These are phyloP conservation scores for Sextonia rubra DNA, from an alignment of 164 flowering plant species.

Conservation along the genomic window DNA sequence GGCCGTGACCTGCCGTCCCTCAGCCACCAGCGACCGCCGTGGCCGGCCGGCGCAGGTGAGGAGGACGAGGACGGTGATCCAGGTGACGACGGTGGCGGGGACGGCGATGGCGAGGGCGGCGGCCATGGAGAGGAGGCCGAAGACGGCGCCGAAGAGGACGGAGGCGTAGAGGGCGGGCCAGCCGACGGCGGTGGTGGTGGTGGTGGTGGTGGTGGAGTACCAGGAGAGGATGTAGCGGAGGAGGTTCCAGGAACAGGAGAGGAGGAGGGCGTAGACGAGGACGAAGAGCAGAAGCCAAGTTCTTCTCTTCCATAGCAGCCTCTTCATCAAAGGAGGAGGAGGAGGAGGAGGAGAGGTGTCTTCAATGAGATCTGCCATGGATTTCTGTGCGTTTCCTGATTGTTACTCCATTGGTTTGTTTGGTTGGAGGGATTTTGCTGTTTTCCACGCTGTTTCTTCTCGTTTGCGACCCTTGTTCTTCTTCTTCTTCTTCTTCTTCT, in stretches of 20 bases:
- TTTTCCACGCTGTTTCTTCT: too few relatives aligned
- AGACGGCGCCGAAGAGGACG: conserved; percentile 18
- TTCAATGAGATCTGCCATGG: too few relatives aligned
- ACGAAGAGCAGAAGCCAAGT: conserved; percentile 19
- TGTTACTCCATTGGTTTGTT: too few relatives aligned
- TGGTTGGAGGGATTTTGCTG: too few relatives aligned
- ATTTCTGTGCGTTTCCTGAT: too few relatives aligned
- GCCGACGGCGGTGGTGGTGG: conserved; percentile 7
- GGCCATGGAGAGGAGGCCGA: conserved; percentile 23
- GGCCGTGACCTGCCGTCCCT: conserved; percentile 55
- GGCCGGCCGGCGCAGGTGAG: conserved; percentile 66
- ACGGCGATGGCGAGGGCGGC: conserved; percentile 38
- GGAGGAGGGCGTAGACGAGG: conserved; percentile 16
- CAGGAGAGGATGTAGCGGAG: conserved; percentile 21
- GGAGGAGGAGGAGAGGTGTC: too few relatives aligned
- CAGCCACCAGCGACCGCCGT: conserved; percentile 42
- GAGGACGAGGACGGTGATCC: conserved; percentile 74
- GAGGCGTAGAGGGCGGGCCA: conserved; percentile 29
- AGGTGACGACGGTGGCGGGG: conserved; percentile 61
- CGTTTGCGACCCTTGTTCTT: too few relatives aligned
- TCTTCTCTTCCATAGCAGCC: background rate
- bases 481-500: too few relatives aligned
- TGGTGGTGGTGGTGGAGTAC: conserved; percentile 6
- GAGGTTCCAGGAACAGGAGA: conserved; percentile 22
- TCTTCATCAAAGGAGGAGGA: too few relatives aligned